Percentiles rank a stretch among this genome's conserved stretches.
Conservation (phyloP, 139 green algal species). For the Chlorella sp. region DNA sequence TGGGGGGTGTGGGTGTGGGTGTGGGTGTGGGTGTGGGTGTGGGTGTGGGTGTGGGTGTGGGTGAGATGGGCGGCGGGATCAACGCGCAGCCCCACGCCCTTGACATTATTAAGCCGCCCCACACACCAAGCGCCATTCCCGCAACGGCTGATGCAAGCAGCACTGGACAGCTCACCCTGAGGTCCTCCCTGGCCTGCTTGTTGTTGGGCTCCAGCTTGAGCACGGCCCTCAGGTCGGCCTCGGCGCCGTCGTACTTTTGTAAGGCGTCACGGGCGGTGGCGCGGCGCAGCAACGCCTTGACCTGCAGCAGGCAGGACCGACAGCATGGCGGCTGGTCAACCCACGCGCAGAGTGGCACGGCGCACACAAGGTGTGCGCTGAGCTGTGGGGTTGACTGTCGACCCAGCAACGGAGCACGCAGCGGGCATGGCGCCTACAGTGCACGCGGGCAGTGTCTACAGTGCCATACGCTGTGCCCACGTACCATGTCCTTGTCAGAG, state of each 20-base stretch:
- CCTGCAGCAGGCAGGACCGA: too few relatives aligned
- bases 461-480: background rate
- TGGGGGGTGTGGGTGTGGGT: background rate
- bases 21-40: background rate
- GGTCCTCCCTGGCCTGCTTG: conserved; percentile 48
- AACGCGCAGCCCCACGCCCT: background rate
- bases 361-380: too few relatives aligned
- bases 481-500: conserved; percentile 28
- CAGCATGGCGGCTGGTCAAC: too few relatives aligned
- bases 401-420: too few relatives aligned
- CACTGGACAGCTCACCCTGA: too few relatives aligned
- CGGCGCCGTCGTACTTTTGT: conserved; percentile 32
- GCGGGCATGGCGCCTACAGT: too few relatives aligned
- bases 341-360: too few relatives aligned
- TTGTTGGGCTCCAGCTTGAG: conserved; percentile 47
- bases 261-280: conserved; percentile 41
- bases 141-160: background rate
- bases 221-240: conserved; percentile 39
- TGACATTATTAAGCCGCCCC: background rate
- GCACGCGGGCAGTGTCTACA: too few relatives aligned
- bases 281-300: conserved; percentile 50
- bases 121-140: background rate
- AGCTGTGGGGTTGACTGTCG: too few relatives aligned
- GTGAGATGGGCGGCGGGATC: background rate
- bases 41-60: background rate